Evolutionary conservation across 2,329 filamentous ascomycete genomes (phyloP).

Genomic region (Trichoderma gracile): DNA sequence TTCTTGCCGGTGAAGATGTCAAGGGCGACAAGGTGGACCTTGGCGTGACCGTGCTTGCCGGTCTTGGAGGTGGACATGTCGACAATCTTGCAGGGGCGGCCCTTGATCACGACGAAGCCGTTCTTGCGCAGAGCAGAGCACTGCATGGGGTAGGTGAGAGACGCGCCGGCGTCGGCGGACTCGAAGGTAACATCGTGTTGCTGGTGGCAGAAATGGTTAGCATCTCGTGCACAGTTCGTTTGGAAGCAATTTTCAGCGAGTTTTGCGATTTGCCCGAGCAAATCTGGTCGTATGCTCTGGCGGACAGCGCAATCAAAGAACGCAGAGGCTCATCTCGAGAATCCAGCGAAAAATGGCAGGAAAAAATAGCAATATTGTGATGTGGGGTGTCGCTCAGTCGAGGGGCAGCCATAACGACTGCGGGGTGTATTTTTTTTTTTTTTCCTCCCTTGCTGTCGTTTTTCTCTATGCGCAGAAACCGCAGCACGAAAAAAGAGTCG

Average conservation of each 20-base stretch:
- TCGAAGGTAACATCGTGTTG: conserved; percentile 79
- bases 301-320: conserved; percentile 10
- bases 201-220: conserved; percentile 27
- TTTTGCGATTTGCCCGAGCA: conserved; percentile 5
- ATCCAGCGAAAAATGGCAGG: conserved; percentile 12
- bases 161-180: conserved; percentile 93
- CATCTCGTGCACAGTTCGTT: background rate
- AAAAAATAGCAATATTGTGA: conserved; percentile 21
- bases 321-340: background rate
- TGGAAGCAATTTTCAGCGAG: conserved; percentile 17
- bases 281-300: conserved; percentile 27
- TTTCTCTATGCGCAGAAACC: conserved; percentile 29
- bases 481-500: conserved; percentile 29
- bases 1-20: conserved; percentile 99
- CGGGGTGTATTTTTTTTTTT: conserved; percentile 47
- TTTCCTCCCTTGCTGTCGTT: conserved; percentile 35
- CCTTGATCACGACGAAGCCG: conserved; percentile 98
- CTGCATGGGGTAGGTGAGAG: conserved; percentile 94
- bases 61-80: conserved; percentile 99
- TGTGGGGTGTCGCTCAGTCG: conserved; percentile 32
- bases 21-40: conserved; percentile 96
- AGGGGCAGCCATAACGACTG: conserved; percentile 45
- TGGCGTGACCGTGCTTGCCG: conserved; percentile 99
- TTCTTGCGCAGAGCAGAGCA: conserved; percentile 99
- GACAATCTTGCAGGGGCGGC: conserved; percentile 99